These are phyloP conservation scores for Dactylellina cionopaga DNA, from an alignment of 2,329 filamentous ascomycete genomes.

Conservation along the genomic window DNA sequence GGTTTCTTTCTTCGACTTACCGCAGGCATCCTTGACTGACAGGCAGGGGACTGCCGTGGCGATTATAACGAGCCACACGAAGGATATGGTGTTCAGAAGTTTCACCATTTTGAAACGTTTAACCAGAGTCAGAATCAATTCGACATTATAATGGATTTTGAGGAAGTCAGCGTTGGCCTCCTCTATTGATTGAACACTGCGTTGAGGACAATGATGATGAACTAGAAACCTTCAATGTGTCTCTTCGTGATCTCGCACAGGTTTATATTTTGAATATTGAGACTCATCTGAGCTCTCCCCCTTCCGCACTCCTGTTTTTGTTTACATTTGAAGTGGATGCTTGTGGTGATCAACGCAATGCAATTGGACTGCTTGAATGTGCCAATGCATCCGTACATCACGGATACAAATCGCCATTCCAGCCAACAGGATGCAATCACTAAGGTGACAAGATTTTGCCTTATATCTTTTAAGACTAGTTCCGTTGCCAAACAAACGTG, in stretches of 20 bases:
- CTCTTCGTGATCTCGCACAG: no score
- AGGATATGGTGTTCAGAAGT: no score
- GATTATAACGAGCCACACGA: constrained; percentile 26
- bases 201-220: no score
- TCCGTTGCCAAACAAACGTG: constrained; percentile 11
- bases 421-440: constrained; percentile 14
- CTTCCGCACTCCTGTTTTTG: neutral
- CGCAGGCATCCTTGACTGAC: constrained; percentile 49
- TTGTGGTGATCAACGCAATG: constrained; percentile 12
- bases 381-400: constrained; percentile 32
- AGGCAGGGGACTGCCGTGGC: constrained; percentile 24
- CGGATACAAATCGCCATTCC: constrained; percentile 8
- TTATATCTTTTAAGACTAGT: constrained; percentile 22
- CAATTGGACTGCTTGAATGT: constrained; percentile 5
- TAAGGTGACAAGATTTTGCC: constrained; percentile 15
- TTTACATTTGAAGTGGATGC: constrained; percentile 5
- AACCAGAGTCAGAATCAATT: no score
- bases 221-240: no score
- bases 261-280: no score
- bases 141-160: no score
- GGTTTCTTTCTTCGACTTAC: constrained; percentile 13
- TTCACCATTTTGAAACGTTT: no score
- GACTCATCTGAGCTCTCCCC: no score
- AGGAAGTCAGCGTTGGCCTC: no score
- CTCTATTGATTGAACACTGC: no score